Conservation (phyloP, 305 asterid genomes). For the Stenogyne calaminthoides region DNA sequence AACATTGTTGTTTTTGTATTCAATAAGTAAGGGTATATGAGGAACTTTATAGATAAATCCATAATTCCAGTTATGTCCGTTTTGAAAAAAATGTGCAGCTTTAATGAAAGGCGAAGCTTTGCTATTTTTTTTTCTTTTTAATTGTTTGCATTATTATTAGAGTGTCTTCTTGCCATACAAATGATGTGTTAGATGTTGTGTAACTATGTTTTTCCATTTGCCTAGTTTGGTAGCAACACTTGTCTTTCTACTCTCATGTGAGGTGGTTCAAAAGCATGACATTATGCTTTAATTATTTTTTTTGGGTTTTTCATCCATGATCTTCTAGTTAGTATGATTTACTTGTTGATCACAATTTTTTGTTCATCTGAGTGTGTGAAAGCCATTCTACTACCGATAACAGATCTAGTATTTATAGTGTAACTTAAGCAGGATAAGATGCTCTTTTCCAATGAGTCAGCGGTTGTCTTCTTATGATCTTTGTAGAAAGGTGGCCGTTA, state of each 20-base stretch:
- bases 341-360: slow-evolving; percentile 12
- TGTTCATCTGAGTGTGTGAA: slow-evolving; percentile 1
- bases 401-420: background rate
- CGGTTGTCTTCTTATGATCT: slow-evolving; percentile 5
- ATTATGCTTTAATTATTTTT: background rate
- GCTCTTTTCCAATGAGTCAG: slow-evolving; percentile 3
- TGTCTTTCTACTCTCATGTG: slow-evolving; percentile 4
- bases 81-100: background rate
- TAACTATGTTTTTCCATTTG: background rate
- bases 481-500: background rate
- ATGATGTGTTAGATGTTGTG: background rate
- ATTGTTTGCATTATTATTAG: background rate
- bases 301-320: slow-evolving; percentile 15
- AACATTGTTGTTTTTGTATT: too few relatives aligned
- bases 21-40: too few relatives aligned
- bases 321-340: slow-evolving; percentile 18
- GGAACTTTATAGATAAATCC: too few relatives aligned
- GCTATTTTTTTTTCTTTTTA: background rate
- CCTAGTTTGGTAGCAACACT: background rate
- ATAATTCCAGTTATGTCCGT: background rate
- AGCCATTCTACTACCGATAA: background rate
- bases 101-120: background rate
- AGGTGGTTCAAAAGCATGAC: background rate
- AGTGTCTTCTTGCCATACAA: background rate
- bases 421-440: slow-evolving; percentile 5